Percentiles rank a stretch among this genome's conserved stretches.
Conservation (phyloP, 2,329 filamentous ascomycete genomes). For the Colletotrichum spaethianum region DNA sequence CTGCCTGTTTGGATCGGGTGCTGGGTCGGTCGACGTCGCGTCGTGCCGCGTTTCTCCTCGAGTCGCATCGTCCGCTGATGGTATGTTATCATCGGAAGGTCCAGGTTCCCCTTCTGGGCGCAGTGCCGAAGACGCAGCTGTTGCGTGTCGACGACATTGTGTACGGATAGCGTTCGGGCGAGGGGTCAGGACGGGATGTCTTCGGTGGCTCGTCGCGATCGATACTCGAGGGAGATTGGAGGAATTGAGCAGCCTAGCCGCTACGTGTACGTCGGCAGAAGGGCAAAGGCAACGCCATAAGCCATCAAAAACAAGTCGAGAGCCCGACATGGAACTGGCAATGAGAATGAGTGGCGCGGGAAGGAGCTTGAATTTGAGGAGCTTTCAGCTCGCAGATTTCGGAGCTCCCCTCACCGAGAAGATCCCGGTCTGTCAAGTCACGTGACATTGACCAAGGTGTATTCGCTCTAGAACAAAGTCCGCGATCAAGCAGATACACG, state of each 20-base stretch:
- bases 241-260: constrained; percentile 51
- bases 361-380: background rate
- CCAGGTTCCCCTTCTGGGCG: background rate
- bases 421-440: constrained; percentile 19
- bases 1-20: constrained; percentile 41
- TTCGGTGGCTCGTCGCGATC: constrained; percentile 16
- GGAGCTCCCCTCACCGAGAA: constrained; percentile 18
- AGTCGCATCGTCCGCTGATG: background rate
- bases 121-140: background rate
- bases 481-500: background rate
- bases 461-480: background rate
- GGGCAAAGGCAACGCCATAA: constrained; percentile 77
- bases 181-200: constrained; percentile 1
- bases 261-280: constrained; percentile 59
- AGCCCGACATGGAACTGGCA: constrained; percentile 52
- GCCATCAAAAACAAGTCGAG: constrained; percentile 65
- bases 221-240: constrained; percentile 41
- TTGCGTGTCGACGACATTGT: constrained; percentile 22
- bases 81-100: background rate
- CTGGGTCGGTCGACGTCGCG: background rate
- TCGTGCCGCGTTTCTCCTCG: background rate
- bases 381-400: constrained; percentile 15
- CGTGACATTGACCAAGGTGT: constrained; percentile 1
- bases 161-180: background rate
- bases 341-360: background rate